Conservation (phyloP, 768 basidiomycete species). For the Hypsizygus marmoreus region DNA sequence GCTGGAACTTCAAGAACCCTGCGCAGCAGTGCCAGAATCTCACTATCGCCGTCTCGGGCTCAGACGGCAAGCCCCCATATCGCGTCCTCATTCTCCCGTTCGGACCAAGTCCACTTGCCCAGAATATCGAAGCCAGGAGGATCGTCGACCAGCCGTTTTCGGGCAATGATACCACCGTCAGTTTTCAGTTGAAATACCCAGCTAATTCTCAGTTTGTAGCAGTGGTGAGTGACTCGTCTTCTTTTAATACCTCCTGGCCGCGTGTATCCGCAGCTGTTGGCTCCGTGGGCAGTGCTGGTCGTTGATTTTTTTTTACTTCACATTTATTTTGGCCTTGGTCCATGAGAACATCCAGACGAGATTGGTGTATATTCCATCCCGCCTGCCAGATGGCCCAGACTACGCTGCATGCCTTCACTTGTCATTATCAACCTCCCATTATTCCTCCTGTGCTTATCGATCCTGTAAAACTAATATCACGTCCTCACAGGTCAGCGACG, state of each 20-base stretch:
- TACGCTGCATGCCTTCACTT: neutral
- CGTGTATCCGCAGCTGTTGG: too few relatives aligned
- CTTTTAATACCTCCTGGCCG: conserved; percentile 5
- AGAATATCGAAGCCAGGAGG: conserved; percentile 63
- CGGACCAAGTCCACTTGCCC: conserved; percentile 61
- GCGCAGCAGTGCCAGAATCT: conserved; percentile 72
- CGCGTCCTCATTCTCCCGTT: conserved; percentile 65
- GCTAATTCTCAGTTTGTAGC: conserved; percentile 72
- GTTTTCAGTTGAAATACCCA: conserved; percentile 66
- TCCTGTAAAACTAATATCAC: too few relatives aligned
- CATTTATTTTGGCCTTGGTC: too few relatives aligned
- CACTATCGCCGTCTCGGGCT: conserved; percentile 56
- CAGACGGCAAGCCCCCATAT: conserved; percentile 66
- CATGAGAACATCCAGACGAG: too few relatives aligned
- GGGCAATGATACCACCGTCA: conserved; percentile 37
- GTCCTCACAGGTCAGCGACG: conserved; percentile 61
- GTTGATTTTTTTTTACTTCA: too few relatives aligned
- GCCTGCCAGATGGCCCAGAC: too few relatives aligned
- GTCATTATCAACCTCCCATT: neutral
- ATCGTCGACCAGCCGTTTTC: conserved; percentile 59
- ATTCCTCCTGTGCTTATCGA: conserved; percentile 5
- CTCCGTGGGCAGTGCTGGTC: too few relatives aligned
- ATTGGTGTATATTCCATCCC: too few relatives aligned
- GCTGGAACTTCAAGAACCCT: conserved; percentile 45
- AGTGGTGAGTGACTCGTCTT: conserved; percentile 53